Percentiles rank a stretch among this genome's conserved stretches.
Evolutionary conservation across 2,329 filamentous ascomycete genomes (phyloP).

Genomic region (Ophiostoma himal-ulmi): DNA sequence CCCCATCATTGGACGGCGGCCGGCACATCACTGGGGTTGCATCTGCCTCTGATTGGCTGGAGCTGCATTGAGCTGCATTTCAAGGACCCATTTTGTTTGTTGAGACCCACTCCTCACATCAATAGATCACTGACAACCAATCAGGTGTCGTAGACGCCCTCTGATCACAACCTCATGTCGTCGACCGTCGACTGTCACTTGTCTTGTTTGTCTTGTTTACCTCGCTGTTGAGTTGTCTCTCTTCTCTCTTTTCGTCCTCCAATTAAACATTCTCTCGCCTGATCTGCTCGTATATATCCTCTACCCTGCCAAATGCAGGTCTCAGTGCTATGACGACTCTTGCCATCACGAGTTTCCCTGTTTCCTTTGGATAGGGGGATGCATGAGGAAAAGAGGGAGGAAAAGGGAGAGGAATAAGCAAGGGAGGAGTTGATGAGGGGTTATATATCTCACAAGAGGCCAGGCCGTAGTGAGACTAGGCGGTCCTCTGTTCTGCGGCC

Average conservation of each 20-base stretch:
- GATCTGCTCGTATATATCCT: too few species aligned
- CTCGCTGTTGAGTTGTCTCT: not conserved
- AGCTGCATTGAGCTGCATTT: not conserved
- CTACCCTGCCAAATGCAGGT: not conserved
- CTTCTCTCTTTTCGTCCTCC: not conserved
- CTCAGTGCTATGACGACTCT: not conserved
- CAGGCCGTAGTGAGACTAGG: too few species aligned
- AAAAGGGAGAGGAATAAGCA: not conserved
- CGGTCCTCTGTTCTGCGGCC: not conserved
- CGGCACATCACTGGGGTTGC: conserved; percentile 14
- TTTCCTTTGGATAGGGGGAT: not conserved
- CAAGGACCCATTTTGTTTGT: not conserved
- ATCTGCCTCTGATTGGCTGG: conserved; percentile 16
- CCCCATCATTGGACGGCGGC: conserved; percentile 21
- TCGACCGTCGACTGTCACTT: not conserved
- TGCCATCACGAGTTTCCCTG: not conserved
- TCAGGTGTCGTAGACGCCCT: conserved; percentile 10
- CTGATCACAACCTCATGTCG: conserved; percentile 9
- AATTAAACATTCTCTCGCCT: not conserved
- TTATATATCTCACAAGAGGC: too few species aligned
- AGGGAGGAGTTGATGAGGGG: not conserved
- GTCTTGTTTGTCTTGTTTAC: not conserved
- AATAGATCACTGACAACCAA: not conserved
- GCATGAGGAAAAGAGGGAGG: not conserved
- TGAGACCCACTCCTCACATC: not conserved